phyloP scores from a whole-genome alignment of 139 green algal species.

The Dunaliella primolecta region DNA sequence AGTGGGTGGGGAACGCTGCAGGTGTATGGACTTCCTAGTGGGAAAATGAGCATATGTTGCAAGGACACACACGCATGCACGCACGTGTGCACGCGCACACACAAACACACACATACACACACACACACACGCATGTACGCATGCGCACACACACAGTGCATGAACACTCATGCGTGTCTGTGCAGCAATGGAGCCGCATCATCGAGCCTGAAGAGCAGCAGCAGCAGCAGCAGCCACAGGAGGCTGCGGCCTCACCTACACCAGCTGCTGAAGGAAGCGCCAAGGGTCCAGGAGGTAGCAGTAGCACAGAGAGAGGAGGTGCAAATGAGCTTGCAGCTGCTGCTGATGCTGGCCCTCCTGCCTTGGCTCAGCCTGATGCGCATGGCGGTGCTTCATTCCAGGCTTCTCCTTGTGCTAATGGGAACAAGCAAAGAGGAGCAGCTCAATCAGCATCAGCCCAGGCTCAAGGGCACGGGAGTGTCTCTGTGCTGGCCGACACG shows the following conservation, averaged over 20 bases:
- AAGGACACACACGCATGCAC: too few relatives aligned
- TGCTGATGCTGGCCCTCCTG: not conserved
- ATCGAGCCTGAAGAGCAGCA: not conserved
- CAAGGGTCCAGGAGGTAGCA: too few relatives aligned
- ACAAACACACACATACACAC: too few relatives aligned
- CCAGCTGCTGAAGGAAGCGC: not conserved
- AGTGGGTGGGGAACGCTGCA: too few relatives aligned
- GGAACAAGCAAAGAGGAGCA: not conserved
- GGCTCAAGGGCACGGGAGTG: not conserved
- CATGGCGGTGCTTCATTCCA: too few relatives aligned
- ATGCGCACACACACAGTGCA: slow-evolving; percentile 2
- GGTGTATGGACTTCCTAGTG: too few relatives aligned
- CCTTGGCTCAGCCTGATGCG: not conserved
- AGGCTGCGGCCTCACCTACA: not conserved
- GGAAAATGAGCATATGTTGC: too few relatives aligned
- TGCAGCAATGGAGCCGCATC: not conserved
- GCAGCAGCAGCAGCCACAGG: not conserved
- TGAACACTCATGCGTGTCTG: not conserved
- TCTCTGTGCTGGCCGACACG: not conserved
- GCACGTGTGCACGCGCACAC: too few relatives aligned
- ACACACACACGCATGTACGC: too few relatives aligned
- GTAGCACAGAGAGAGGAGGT: not conserved
- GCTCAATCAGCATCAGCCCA: not conserved
- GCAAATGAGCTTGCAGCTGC: not conserved
- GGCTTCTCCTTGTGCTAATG: too few relatives aligned